Evolutionary conservation across 1,284 basidiomycete species (phyloP).

Genomic region (Mycena sp.): DNA sequence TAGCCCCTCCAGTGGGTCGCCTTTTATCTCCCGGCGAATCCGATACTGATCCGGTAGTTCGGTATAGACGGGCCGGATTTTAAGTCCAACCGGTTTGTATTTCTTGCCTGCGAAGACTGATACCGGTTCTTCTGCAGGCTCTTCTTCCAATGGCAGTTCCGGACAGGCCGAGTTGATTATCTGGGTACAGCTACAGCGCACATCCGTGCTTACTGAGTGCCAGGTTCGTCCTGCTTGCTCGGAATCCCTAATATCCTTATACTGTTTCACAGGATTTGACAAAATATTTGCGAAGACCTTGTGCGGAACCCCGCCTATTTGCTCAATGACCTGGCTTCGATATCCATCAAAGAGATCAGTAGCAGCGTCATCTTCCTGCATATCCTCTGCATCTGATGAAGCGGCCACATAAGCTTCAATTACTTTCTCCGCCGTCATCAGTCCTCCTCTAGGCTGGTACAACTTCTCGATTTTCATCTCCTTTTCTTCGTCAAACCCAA

Average conservation of each 20-base stretch:
- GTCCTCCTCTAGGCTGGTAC: conserved; percentile 7
- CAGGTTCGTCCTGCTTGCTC: background rate
- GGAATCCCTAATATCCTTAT: background rate
- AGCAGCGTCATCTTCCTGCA: background rate
- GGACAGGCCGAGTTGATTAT: background rate
- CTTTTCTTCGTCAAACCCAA: background rate
- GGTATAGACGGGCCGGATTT: conserved; percentile 16
- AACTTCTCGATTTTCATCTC: conserved; percentile 36
- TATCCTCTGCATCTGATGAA: background rate
- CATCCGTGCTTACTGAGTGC: background rate
- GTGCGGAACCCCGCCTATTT: background rate
- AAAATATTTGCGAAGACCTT: conserved; percentile 35
- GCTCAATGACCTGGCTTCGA: background rate
- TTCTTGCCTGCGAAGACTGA: conserved; percentile 21
- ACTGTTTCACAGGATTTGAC: conserved; percentile 37
- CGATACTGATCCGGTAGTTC: conserved; percentile 15
- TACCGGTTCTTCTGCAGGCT: background rate
- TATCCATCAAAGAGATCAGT: background rate
- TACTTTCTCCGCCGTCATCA: conserved; percentile 11
- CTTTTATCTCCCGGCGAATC: conserved; percentile 10
- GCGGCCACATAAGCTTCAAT: no score
- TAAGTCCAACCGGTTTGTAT: conserved; percentile 22
- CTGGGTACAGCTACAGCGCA: conserved; percentile 4
- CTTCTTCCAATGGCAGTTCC: background rate
- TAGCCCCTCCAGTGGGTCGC: conserved; percentile 41